Evolutionary conservation across 2,329 filamentous ascomycete genomes (phyloP).

Genomic region (Fusarium succisae): DNA sequence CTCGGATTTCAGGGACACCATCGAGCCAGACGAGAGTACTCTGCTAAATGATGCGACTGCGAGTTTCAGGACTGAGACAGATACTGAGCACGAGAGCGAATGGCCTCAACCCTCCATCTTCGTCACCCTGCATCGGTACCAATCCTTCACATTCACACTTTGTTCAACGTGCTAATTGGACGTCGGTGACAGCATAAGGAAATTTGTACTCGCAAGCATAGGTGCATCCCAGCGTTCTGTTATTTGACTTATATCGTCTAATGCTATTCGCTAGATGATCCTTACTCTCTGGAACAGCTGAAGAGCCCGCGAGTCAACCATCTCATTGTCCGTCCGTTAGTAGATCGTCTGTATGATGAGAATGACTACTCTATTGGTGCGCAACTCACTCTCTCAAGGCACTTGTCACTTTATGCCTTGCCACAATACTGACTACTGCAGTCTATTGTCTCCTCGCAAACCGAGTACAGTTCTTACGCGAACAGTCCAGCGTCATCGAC

Average conservation of each 20-base stretch:
- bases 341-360: conserved; percentile 4
- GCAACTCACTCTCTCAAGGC: not conserved
- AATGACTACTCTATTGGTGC: not conserved
- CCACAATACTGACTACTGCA: not conserved
- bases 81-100: not conserved
- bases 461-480: conserved; percentile 72
- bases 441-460: conserved; percentile 79
- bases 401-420: no score
- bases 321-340: conserved; percentile 1
- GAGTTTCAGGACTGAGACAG: not conserved
- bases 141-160: rapidly evolving
- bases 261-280: not conserved
- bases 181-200: not conserved
- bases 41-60: not conserved
- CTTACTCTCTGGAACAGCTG: conserved; percentile 6
- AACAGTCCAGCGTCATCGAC: conserved; percentile 70
- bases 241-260: not conserved
- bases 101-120: not conserved
- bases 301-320: conserved; percentile 6
- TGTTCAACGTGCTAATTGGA: not conserved
- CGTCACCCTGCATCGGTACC: not conserved
- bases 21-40: not conserved
- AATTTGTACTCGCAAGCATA: conserved; percentile 12
- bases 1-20: not conserved
- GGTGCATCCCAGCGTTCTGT: not conserved